Evolutionary conservation across 805 yeast species (phyloP), one percentile per base, ranked within the genome.

Genomic region (Candida chilensis): DNA sequence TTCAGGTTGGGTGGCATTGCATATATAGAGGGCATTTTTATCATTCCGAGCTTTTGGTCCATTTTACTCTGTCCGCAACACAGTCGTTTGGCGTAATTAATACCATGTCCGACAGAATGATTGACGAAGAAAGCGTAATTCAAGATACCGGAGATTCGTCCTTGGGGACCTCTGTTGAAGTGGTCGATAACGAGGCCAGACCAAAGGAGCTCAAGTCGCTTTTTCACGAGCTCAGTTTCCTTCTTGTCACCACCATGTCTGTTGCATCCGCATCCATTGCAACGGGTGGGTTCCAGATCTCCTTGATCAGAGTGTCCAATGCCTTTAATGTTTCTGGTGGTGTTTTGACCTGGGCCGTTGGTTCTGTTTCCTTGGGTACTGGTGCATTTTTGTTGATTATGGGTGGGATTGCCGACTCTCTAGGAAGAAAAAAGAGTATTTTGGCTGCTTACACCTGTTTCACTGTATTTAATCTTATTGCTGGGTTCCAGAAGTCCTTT

Each of bases 321-420:
- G 41, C 52, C 21, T 67, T 65, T 32, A 33, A 42, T 14, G 48
- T 60, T 10, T 30, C 40, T 9, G 71, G 69, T 25, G 69, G 70
- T 22, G 34, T 45, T 18, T 38, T 67, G 14, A 57, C 69, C 2
- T 67, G 74, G 74, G 47, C 58, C 12, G 51, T 57, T 6, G 49
- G 63, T 6, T 45, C 66, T 12, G 56, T 64, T 15, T 48, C 49
- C 28, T 46, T 67, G 10, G 67, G 68, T 4, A 55, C 56, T 29
- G 73, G 71, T 5, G 48, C 69, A 3, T 52, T 60, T 26, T 44
- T 67, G 17, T 43, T 67, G 13, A 31, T 67, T 7, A 54, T 63
- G 53, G 71, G 73, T 7, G 64, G 63, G 16, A 37, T 67, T n/a
- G 65, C 72, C 1, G 74, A 67, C 44, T 54, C 59, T 0, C 44